Conservation (phyloP, 257 asterid species). For the Ligustrum vulgare region DNA sequence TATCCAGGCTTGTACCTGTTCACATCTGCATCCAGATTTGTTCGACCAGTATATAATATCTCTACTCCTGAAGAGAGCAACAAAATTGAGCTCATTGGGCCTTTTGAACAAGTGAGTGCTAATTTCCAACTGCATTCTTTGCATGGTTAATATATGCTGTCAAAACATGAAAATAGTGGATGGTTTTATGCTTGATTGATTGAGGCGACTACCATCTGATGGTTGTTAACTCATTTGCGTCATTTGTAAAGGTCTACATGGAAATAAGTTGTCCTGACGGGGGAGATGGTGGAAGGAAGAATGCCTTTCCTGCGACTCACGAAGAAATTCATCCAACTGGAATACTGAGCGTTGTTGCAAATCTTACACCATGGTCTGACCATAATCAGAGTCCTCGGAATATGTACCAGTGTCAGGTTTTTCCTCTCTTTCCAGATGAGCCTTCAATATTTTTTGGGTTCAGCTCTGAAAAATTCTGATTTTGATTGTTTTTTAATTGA, state of each 20-base stretch:
- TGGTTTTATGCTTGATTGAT: slow-evolving; percentile 4
- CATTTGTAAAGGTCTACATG: slow-evolving; percentile 73
- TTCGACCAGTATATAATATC: slow-evolving; percentile 84
- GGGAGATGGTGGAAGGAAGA: slow-evolving; percentile 85
- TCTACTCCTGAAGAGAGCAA: slow-evolving; percentile 49
- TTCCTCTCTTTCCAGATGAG: slow-evolving; percentile 2
- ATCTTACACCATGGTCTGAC: slow-evolving; percentile 98
- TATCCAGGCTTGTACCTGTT: slow-evolving; percentile 85
- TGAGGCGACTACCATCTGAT: slow-evolving; percentile 12
- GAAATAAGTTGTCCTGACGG: slow-evolving; percentile 97
- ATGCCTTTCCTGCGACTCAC: slow-evolving; percentile 83
- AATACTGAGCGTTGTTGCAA: slow-evolving; percentile 88
- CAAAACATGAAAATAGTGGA: slow-evolving; percentile 16
- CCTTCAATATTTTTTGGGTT: not conserved
- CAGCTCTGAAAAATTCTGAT: slow-evolving; percentile 7
- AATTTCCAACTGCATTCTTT: slow-evolving; percentile 9
- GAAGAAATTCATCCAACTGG: slow-evolving; percentile 96
- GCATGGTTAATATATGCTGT: slow-evolving; percentile 12
- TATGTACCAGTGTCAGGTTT: slow-evolving; percentile 99
- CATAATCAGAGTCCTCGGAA: slow-evolving; percentile 99
- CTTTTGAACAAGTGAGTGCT: slow-evolving; percentile 75
- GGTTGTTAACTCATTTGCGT: slow-evolving; percentile 24
- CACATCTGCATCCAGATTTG: slow-evolving; percentile 89
- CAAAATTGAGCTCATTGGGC: slow-evolving; percentile 84
- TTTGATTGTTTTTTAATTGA: not conserved